Percentiles rank a stretch among this genome's conserved stretches.
Evolutionary conservation across 306 rosid species (phyloP).

Genomic region (Vachellia pachyceras): DNA sequence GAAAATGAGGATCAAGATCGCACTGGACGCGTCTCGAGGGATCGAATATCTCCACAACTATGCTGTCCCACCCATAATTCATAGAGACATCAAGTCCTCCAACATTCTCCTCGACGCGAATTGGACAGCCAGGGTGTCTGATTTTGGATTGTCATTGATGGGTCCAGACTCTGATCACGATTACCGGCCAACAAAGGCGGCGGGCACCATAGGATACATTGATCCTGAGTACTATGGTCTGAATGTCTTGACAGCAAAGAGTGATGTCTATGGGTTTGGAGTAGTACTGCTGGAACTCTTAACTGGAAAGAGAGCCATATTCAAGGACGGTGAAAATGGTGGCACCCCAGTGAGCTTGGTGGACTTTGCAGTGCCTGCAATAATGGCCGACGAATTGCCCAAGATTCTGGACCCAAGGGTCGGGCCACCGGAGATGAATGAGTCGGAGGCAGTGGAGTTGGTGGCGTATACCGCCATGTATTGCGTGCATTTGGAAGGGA

Average conservation of each 20-base stretch:
- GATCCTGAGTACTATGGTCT: slow-evolving; percentile 97
- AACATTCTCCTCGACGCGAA: slow-evolving; percentile 76
- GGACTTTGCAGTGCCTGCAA: slow-evolving; percentile 79
- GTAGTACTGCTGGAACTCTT: slow-evolving; percentile 84
- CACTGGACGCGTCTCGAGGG: slow-evolving; percentile 89
- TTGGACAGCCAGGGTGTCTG: slow-evolving; percentile 92
- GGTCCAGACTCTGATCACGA: slow-evolving; percentile 69
- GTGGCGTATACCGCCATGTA: slow-evolving; percentile 88
- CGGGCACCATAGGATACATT: slow-evolving; percentile 93
- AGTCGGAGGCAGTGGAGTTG: slow-evolving; percentile 87
- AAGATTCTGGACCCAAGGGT: slow-evolving; percentile 72
- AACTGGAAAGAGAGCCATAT: slow-evolving; percentile 94
- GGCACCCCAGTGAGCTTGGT: slow-evolving; percentile 74
- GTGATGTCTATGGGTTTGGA: slow-evolving; percentile 96
- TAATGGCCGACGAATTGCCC: slow-evolving; percentile 67
- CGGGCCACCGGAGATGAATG: slow-evolving; percentile 70
- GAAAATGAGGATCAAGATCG: slow-evolving; percentile 90
- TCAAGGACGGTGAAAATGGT: slow-evolving; percentile 62
- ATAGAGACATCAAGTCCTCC: slow-evolving; percentile 90
- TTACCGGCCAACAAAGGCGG: slow-evolving; percentile 70
- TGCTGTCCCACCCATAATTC: slow-evolving; percentile 94
- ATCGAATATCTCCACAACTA: slow-evolving; percentile 92
- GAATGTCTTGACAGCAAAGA: slow-evolving; percentile 88
- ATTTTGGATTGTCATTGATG: slow-evolving; percentile 88
- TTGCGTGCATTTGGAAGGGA: slow-evolving; percentile 93